These are phyloP conservation scores for Pythium periplocum DNA, from an alignment of 352 stramenopile species.

Conservation along the genomic window DNA sequence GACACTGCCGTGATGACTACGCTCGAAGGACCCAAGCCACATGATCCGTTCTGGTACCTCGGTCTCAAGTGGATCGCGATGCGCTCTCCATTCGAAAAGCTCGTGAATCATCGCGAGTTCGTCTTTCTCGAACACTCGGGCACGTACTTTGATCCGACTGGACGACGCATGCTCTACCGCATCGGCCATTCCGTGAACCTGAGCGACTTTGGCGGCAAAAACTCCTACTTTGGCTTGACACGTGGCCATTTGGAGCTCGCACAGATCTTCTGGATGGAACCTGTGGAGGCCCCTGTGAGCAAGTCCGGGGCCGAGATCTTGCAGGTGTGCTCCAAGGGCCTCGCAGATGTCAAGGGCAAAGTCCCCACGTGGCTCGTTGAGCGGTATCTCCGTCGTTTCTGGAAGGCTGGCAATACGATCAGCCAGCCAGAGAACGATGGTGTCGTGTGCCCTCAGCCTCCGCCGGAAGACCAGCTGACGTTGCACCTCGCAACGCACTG, in stretches of 20 bases:
- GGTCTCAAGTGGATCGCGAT: slow-evolving; percentile 73
- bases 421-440: background rate
- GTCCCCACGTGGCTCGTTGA: slow-evolving; percentile 52
- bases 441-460: background rate
- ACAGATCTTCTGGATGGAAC: slow-evolving; percentile 71
- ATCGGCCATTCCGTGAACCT: slow-evolving; percentile 60
- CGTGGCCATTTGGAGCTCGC: slow-evolving; percentile 53
- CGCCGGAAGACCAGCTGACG: slow-evolving; percentile 15
- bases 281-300: slow-evolving; percentile 9
- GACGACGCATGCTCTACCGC: slow-evolving; percentile 56
- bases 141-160: slow-evolving; percentile 42
- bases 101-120: slow-evolving; percentile 63
- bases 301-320: background rate
- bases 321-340: slow-evolving; percentile 47
- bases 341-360: slow-evolving; percentile 53
- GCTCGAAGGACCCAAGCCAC: slow-evolving; percentile 49
- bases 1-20: slow-evolving; percentile 62
- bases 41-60: slow-evolving; percentile 74
- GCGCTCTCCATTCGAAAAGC: slow-evolving; percentile 48
- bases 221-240: slow-evolving; percentile 65
- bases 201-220: slow-evolving; percentile 47
- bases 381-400: slow-evolving; percentile 58
- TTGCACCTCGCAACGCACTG: slow-evolving; percentile 57
- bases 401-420: slow-evolving; percentile 24
- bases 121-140: slow-evolving; percentile 67